These are phyloP conservation scores for Luffa acutangula DNA, from an alignment of 306 rosid species.

Conservation along the genomic window DNA sequence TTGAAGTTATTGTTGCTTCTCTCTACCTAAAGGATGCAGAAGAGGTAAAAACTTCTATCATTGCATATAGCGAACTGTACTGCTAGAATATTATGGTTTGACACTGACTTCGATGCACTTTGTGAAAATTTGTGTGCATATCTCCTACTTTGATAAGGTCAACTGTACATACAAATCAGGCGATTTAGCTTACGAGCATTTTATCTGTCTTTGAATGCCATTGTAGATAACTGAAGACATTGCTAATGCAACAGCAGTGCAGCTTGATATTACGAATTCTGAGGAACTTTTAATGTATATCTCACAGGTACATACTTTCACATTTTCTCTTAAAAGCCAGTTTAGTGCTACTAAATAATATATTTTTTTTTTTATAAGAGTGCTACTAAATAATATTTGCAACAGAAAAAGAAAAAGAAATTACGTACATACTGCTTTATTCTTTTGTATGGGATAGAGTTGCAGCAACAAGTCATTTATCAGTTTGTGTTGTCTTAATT, in stretches of 20 bases:
- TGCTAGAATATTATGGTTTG: neutral
- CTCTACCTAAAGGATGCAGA: constrained; percentile 80
- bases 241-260: constrained; percentile 64
- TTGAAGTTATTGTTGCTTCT: constrained; percentile 88
- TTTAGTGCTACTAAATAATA: too few species aligned
- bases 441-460: neutral
- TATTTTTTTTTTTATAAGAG: too few species aligned
- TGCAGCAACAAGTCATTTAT: neutral
- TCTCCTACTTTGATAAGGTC: constrained; percentile 19
- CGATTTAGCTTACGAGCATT: neutral
- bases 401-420: neutral
- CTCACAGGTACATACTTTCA: constrained; percentile 50
- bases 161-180: constrained; percentile 15
- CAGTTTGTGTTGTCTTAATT: neutral
- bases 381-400: neutral
- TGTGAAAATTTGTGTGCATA: neutral
- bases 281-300: constrained; percentile 36
- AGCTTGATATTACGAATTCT: constrained; percentile 63
- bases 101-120: neutral
- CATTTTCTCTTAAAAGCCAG: neutral
- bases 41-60: constrained; percentile 34
- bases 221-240: constrained; percentile 60
- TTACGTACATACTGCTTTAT: neutral
- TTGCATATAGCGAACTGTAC: neutral
- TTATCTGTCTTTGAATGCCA: neutral